Evolutionary conservation across 306 rosid species (phyloP).

Genomic region (Inga laurina): DNA sequence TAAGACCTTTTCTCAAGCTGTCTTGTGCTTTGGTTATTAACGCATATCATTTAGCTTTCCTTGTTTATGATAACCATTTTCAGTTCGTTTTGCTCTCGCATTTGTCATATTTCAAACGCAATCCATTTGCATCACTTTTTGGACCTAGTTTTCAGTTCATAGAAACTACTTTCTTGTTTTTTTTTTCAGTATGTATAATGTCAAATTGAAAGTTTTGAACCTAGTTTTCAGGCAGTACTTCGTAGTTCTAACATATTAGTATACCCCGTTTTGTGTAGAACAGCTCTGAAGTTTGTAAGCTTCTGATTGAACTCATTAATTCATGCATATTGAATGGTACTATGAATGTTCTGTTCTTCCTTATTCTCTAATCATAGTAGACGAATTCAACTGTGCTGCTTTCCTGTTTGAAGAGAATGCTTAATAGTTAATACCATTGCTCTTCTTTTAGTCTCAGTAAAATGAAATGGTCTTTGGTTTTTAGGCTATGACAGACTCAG

Average conservation of each 20-base stretch:
- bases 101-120: neutral
- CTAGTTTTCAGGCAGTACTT: neutral
- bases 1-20: neutral
- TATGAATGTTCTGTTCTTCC: neutral
- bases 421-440: slow-evolving; percentile 9
- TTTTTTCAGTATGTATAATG: neutral
- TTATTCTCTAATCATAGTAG: neutral
- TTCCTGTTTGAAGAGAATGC: slow-evolving; percentile 10
- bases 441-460: neutral
- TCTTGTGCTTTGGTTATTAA: neutral
- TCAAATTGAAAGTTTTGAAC: neutral
- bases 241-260: neutral
- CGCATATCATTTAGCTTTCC: neutral
- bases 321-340: slow-evolving; percentile 9
- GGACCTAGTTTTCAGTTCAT: neutral
- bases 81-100: neutral
- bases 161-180: neutral
- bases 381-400: neutral
- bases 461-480: slow-evolving; percentile 3
- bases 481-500: slow-evolving; percentile 33
- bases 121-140: neutral
- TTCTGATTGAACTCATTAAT: slow-evolving; percentile 2
- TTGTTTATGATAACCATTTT: neutral
- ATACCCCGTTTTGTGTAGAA: neutral
- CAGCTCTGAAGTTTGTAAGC: neutral